These are phyloP conservation scores for Apophysomyces elegans DNA, from an alignment of 371 early-diverging fungal genomes.

Conservation along the genomic window DNA sequence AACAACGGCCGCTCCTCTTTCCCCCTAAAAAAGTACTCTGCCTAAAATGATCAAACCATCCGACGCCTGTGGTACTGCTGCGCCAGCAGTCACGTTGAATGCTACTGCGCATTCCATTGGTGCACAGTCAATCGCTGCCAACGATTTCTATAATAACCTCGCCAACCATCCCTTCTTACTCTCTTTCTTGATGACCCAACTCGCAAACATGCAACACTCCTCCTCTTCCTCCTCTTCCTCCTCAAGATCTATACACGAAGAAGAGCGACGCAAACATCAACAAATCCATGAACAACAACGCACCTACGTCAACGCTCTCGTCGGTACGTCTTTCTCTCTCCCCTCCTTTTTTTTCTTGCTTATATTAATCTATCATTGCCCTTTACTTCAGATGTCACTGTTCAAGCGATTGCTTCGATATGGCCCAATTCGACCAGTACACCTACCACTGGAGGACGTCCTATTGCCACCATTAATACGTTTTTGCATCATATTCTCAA, in stretches of 20 bases:
- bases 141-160: slow-evolving; percentile 18
- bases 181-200: slow-evolving; percentile 25
- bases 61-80: neutral
- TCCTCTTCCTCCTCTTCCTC: no score
- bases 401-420: slow-evolving; percentile 60
- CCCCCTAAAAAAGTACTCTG: neutral
- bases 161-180: slow-evolving; percentile 20
- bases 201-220: slow-evolving; percentile 9
- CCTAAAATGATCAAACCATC: slow-evolving; percentile 5
- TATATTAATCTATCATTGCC: neutral
- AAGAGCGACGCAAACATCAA: slow-evolving; percentile 16
- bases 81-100: slow-evolving; percentile 13
- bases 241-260: slow-evolving; percentile 16
- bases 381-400: slow-evolving; percentile 49
- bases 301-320: slow-evolving; percentile 38
- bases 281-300: slow-evolving; percentile 32
- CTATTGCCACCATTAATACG: slow-evolving; percentile 58
- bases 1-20: neutral
- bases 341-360: neutral
- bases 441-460: slow-evolving; percentile 40
- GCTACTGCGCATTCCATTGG: slow-evolving; percentile 21
- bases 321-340: slow-evolving; percentile 29
- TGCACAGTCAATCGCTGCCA: slow-evolving; percentile 19
- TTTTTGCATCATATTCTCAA: slow-evolving; percentile 78
- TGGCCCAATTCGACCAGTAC: slow-evolving; percentile 48